Evolutionary conservation across 1,139 yeast species (phyloP).

Genomic region (Taphrina populina): DNA sequence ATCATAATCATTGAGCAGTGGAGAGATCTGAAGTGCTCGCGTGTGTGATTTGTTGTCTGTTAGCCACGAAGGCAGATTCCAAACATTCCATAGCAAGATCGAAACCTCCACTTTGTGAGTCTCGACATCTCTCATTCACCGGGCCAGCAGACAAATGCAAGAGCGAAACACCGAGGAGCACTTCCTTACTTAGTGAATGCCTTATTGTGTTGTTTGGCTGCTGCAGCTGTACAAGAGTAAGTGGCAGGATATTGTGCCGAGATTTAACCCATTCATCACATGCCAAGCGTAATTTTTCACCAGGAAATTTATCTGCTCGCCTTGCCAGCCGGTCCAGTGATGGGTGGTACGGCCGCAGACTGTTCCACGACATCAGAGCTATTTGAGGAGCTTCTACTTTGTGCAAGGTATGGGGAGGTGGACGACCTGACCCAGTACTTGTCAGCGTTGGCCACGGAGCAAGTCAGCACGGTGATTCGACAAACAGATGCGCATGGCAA

Average conservation of each 20-base stretch:
- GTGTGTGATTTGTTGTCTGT: slow-evolving; percentile 19
- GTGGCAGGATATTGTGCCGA: no score
- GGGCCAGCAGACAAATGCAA: no score
- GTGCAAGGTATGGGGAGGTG: slow-evolving; percentile 83
- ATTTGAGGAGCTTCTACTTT: slow-evolving; percentile 71
- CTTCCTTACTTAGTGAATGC: no score
- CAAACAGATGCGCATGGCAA: slow-evolving; percentile 59
- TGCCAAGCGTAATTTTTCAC: no score
- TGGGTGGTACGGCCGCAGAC: no score
- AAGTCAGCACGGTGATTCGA: slow-evolving; percentile 17
- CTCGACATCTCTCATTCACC: not conserved
- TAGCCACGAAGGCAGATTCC: slow-evolving; percentile 24
- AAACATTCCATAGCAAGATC: slow-evolving; percentile 18
- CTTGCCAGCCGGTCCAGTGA: no score
- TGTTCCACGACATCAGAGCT: no score
- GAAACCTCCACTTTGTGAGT: not conserved
- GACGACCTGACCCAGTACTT: slow-evolving; percentile 70
- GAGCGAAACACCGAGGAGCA: no score
- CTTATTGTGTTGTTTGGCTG: no score
- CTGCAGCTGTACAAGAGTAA: no score
- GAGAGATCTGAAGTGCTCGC: slow-evolving; percentile 23
- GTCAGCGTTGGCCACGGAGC: slow-evolving; percentile 42
- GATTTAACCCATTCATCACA: no score
- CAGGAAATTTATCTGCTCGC: no score
- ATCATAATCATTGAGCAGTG: slow-evolving; percentile 13